These are phyloP conservation scores for Backusella sp. DNA, from an alignment of 192 early-diverging fungal species.

Conservation along the genomic window DNA sequence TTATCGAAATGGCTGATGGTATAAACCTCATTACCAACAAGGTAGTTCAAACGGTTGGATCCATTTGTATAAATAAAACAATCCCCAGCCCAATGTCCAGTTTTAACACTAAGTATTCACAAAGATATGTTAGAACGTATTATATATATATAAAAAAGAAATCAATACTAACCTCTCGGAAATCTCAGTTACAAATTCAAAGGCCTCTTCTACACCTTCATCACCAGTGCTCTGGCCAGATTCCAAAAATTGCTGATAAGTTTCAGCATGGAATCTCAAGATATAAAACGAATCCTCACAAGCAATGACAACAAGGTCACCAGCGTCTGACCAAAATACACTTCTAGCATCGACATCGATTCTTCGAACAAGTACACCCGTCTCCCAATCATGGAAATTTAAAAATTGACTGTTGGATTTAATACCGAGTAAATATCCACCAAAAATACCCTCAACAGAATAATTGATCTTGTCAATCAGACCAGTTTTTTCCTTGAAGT, in stretches of 20 bases:
- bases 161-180: slow-evolving; percentile 47
- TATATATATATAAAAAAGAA: background rate
- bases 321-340: slow-evolving; percentile 94
- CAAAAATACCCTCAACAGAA: slow-evolving; percentile 91
- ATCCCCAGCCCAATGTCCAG: slow-evolving; percentile 98
- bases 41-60: slow-evolving; percentile 90
- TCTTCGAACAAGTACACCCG: slow-evolving; percentile 83
- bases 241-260: slow-evolving; percentile 72
- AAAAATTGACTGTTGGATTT: slow-evolving; percentile 72
- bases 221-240: slow-evolving; percentile 72
- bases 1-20: slow-evolving; percentile 96
- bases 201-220: slow-evolving; percentile 94
- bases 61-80: slow-evolving; percentile 98
- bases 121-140: background rate
- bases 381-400: slow-evolving; percentile 99
- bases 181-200: slow-evolving; percentile 96
- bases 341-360: slow-evolving; percentile 89
- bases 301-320: slow-evolving; percentile 86
- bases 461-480: slow-evolving; percentile 68
- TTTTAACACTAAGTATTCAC: slow-evolving; percentile 64
- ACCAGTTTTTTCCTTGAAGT: slow-evolving; percentile 88
- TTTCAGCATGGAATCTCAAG: slow-evolving; percentile 83
- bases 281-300: slow-evolving; percentile 96
- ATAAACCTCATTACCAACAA: slow-evolving; percentile 93
- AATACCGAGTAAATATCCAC: slow-evolving; percentile 89